phyloP scores from a whole-genome alignment of 2,329 filamentous ascomycete species.

The Colletotrichum sp. region DNA sequence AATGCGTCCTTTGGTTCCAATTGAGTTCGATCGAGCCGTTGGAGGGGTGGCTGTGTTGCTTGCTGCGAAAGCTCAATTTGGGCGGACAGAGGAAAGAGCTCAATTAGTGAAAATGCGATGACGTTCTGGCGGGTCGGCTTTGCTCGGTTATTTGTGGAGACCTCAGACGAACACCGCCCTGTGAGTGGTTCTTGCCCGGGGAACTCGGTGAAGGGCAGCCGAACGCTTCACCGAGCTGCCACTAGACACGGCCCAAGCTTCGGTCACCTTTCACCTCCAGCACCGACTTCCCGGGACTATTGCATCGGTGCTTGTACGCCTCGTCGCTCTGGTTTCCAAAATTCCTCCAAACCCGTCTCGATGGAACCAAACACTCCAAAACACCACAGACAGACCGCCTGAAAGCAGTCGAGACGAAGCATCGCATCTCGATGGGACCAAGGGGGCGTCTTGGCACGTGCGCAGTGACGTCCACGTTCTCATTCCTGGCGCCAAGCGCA shows the following conservation, averaged over 20 bases:
- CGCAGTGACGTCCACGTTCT: slow-evolving; percentile 11
- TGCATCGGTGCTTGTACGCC: background rate
- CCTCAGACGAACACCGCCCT: background rate
- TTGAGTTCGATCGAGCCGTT: background rate
- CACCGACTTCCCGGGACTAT: background rate
- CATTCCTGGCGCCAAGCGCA: slow-evolving; percentile 7
- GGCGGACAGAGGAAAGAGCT: slow-evolving; percentile 11
- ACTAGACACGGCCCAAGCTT: background rate
- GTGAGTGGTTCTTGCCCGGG: background rate
- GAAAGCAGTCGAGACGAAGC: background rate
- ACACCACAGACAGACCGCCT: background rate
- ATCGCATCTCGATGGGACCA: background rate
- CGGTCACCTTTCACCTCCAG: background rate
- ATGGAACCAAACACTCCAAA: background rate
- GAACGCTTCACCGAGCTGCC: background rate
- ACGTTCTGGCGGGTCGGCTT: slow-evolving; percentile 16
- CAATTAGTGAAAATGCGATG: slow-evolving; percentile 15
- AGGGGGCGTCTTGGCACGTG: slow-evolving; percentile 9
- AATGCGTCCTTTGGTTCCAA: background rate
- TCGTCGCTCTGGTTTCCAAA: background rate
- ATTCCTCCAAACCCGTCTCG: background rate
- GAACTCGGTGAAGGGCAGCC: background rate
- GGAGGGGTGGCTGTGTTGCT: background rate
- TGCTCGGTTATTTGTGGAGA: slow-evolving; percentile 17
- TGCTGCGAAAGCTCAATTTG: background rate